Base-by-base conservation (phyloP, 257 asterid genomes). In the Schizonepeta tenuifolia region DNA sequence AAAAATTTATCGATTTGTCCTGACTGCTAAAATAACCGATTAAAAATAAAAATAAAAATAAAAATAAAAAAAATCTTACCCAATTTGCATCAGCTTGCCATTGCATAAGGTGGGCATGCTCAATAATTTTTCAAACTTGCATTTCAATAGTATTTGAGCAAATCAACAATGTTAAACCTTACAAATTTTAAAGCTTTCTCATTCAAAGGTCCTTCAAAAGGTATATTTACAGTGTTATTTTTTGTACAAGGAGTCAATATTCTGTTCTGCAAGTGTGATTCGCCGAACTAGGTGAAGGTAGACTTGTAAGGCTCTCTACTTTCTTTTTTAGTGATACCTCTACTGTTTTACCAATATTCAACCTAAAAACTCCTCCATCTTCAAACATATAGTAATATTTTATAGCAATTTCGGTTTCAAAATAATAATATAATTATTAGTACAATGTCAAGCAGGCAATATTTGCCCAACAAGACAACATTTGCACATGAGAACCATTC, bases 191-290 rank as follows among this genome's bases (percentile, higher is more conserved):
- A 33, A 54, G 54, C 21, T 60, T 65, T 26, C 61, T 55, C 38
- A n/a, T 17, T 33, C 28, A 64, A 56, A 64, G 44, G 40, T 21
- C 51, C 36, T 41, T 36, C 7, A 28, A n/a, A 50, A 40, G 40
- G 53, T 70, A 41, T 36, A 75, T 67, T 35, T 50, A 69, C 44
- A 5, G 36, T 31, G 36, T 31, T 55, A 35, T 12, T 14, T n/a
- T 11, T 51, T 41, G 3, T 73, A 15, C 14, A 31, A 51, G 18
- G 65, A 51, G 61, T 51, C 7, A 43, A 60, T 75, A 60, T 51
- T 49, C 6, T 26, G 60, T 76, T 64, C 57, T 14, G 56, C 65
- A 73, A 26, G 68, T 58, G n/a, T 41, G 60, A n/a, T n/a, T n/a
- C n/a, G n/a, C n/a, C n/a, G n/a, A n/a, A n/a, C n/a, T n/a, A 44